Evolutionary conservation across 2,329 filamentous ascomycete genomes (phyloP).

Genomic region (Fusarium sp.): DNA sequence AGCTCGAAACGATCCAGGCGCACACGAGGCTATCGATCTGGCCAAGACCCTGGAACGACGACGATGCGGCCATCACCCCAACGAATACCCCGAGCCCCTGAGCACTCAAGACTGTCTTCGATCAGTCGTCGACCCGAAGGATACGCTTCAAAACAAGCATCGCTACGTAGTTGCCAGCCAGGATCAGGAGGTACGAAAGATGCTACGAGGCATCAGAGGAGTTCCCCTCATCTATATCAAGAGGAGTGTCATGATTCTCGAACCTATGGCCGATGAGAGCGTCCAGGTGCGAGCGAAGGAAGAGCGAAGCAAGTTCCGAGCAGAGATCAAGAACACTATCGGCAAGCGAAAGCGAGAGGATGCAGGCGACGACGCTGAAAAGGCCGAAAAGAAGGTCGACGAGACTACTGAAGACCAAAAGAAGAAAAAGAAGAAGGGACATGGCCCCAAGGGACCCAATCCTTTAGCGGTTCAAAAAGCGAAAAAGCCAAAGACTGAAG

Average conservation of each 20-base stretch:
- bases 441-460: constrained; percentile 77
- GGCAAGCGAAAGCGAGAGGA: constrained; percentile 67
- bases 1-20: constrained; percentile 66
- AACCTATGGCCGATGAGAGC: constrained; percentile 80
- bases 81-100: constrained; percentile 78
- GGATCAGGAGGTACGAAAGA: constrained; percentile 72
- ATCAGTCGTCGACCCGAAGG: constrained; percentile 84
- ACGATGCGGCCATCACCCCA: constrained; percentile 81
- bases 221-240: constrained; percentile 85
- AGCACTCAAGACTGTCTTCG: constrained; percentile 77
- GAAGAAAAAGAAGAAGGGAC: constrained; percentile 69
- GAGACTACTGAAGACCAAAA: constrained; percentile 34
- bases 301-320: constrained; percentile 80
- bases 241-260: constrained; percentile 77
- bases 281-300: constrained; percentile 73
- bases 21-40: constrained; percentile 74
- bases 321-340: constrained; percentile 70
- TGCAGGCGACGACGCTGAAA: constrained; percentile 54
- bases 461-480: constrained; percentile 78
- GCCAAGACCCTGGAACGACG: constrained; percentile 83
- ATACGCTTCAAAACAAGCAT: constrained; percentile 78
- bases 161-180: constrained; percentile 84
- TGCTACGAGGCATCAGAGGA: constrained; percentile 75
- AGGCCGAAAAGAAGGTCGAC: constrained; percentile 33
- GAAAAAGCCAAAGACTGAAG: constrained; percentile 63